A percentile compares a stretch with the other conserved stretches of the same genome.
These are phyloP conservation scores for Udeniomyces megalosporus DNA, from an alignment of 768 basidiomycete genomes.

Conservation along the genomic window DNA sequence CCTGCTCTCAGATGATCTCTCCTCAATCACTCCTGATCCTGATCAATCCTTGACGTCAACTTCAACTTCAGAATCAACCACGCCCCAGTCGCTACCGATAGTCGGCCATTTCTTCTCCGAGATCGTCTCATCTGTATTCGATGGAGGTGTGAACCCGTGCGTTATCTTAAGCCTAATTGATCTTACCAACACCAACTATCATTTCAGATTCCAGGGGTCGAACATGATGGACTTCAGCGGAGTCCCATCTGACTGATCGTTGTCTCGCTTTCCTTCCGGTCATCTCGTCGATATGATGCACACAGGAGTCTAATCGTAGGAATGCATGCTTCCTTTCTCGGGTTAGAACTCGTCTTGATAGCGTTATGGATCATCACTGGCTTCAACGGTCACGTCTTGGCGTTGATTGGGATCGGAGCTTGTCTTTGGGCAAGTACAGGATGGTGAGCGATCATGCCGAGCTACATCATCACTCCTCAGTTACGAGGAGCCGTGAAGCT, in stretches of 20 bases:
- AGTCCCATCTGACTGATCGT: background rate
- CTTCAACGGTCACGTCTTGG: slow-evolving; percentile 52
- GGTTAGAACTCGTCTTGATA: slow-evolving; percentile 45
- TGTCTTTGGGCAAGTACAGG: slow-evolving; percentile 64
- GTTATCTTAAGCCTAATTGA: background rate
- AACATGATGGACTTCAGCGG: too few relatives aligned
- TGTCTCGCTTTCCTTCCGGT: slow-evolving; percentile 40
- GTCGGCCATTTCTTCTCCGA: slow-evolving; percentile 33
- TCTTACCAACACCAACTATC: too few relatives aligned
- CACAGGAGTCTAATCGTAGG: slow-evolving; percentile 10
- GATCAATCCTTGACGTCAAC: too few relatives aligned
- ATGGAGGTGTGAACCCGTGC: slow-evolving; percentile 15
- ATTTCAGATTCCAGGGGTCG: too few relatives aligned
- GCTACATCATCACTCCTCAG: background rate
- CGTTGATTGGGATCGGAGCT: slow-evolving; percentile 48
- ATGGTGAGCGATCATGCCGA: slow-evolving; percentile 39
- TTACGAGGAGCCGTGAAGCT: background rate
- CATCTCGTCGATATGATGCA: too few relatives aligned
- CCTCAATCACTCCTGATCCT: too few relatives aligned
- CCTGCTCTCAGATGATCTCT: too few relatives aligned
- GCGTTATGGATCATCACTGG: slow-evolving; percentile 36
- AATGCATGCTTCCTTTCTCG: slow-evolving; percentile 41
- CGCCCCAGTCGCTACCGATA: too few relatives aligned
- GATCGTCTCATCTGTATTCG: slow-evolving; percentile 51
- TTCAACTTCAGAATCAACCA: too few relatives aligned